Evolutionary conservation across 495 filamentous ascomycete genomes (phyloP), one percentile per base, ranked within the genome.

Genomic region (Neurospora terricola): DNA sequence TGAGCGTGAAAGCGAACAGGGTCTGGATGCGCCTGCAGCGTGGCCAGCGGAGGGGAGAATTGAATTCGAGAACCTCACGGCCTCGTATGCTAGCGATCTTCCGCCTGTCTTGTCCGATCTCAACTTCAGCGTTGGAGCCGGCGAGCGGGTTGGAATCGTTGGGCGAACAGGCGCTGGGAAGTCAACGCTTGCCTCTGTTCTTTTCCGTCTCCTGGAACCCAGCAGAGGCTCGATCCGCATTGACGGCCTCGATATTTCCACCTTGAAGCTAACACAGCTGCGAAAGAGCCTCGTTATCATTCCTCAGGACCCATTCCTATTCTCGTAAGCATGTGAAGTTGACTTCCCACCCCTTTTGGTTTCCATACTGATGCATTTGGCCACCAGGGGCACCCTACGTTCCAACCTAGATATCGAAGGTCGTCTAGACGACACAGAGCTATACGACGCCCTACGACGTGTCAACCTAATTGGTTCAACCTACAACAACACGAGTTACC

Each of bases 281-380:
- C 85, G 87, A 5, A 82, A 78, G 12, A 80, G 85, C 4, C 75
- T 89, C 0, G 86, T 83, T 3, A 85, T 88, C 45, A 88, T 89
- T 38, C 84, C 86, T 0, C 87, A 89, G 70, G 86, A 88, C 59
- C 85, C 87, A 1, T 81, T 87, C n/a, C 72, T 89, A 1, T 86
- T 88, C 39, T 82, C 83, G 76, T 76, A 71, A 75, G 75, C 23
- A 23, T 72, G 16, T 30, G 27, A 34, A 16, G 12, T 66, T 66
- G 27, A 36, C 30, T 18, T 23, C 5, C 18, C 16, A 8, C 43
- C 7, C 16, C 3, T 69, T 54, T 69, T 5, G 9, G 3, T 11
- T 43, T 59, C 12, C 7, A 27, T 36, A 42, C 9, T 38, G 30
- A 30, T 69, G 23, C 34, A 5, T 62, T 21, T 54, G 0, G 59